Percentiles rank a stretch among this genome's conserved stretches.
These are phyloP conservation scores for Hanseniaspora lindneri DNA, from an alignment of 805 yeast genomes.

Conservation along the genomic window DNA sequence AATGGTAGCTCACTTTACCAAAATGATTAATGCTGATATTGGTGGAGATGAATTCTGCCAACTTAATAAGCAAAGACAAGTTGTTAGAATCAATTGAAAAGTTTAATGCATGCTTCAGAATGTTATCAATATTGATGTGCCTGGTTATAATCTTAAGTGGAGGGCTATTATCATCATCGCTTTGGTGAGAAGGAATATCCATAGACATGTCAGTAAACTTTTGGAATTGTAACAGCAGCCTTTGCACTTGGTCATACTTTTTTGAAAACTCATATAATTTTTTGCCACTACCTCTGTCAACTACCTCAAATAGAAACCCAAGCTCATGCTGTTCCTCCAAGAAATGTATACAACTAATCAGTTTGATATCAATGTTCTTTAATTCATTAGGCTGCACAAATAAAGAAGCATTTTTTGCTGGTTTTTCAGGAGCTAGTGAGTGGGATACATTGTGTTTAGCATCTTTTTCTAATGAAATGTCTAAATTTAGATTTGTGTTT, in stretches of 20 bases:
- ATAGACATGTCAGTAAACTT: constrained; percentile 36
- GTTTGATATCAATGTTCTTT: constrained; percentile 37
- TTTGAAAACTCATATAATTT: constrained; percentile 70
- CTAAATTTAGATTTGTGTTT: background rate
- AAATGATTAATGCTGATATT: constrained; percentile 51
- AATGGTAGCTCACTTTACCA: background rate
- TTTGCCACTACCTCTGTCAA: constrained; percentile 47
- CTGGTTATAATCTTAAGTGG: constrained; percentile 59
- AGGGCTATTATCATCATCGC: constrained; percentile 37
- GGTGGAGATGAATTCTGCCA: constrained; percentile 56
- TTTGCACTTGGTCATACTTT: constrained; percentile 44
- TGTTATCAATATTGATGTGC: constrained; percentile 42
- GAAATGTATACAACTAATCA: constrained; percentile 43
- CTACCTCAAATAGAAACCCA: constrained; percentile 48
- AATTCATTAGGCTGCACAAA: constrained; percentile 52
- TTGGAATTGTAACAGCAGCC: constrained; percentile 45
- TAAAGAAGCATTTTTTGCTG: constrained; percentile 25
- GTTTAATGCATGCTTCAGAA: constrained; percentile 44
- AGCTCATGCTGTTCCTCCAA: constrained; percentile 26
- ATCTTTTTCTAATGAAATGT: background rate
- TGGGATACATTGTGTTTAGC: too few species aligned
- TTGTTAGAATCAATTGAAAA: constrained; percentile 48
- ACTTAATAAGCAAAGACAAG: constrained; percentile 33
- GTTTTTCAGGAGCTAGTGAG: too few species aligned
- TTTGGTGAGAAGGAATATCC: constrained; percentile 56